Percentiles rank a stretch among this genome's conserved stretches.
Evolutionary conservation across 2,329 filamentous ascomycete genomes (phyloP).

Genomic region (Dothideomycetes sp.): DNA sequence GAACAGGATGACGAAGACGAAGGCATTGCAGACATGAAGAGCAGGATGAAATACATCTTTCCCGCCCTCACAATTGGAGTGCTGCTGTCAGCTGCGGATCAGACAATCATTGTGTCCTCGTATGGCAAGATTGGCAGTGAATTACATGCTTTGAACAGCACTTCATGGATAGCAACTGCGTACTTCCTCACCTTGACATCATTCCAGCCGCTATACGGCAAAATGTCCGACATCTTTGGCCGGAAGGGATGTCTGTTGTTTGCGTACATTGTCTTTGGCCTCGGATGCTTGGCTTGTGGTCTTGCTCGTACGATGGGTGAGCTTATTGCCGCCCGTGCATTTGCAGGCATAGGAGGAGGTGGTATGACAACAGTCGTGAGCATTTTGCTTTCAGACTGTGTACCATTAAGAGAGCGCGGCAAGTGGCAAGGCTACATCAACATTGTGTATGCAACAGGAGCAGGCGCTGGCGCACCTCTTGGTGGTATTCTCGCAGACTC

Average conservation of each 20-base stretch:
- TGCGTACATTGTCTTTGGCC: slow-evolving; percentile 52
- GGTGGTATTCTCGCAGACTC: slow-evolving; percentile 61
- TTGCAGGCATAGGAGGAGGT: slow-evolving; percentile 56
- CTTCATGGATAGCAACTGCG: slow-evolving; percentile 62
- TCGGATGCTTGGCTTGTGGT: slow-evolving; percentile 54
- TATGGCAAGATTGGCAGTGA: slow-evolving; percentile 70
- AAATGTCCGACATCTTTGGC: slow-evolving; percentile 60
- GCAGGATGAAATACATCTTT: slow-evolving; percentile 38
- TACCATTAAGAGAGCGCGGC: slow-evolving; percentile 58
- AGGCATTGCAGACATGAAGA: slow-evolving; percentile 37
- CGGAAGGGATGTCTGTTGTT: slow-evolving; percentile 56
- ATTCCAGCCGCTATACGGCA: slow-evolving; percentile 65
- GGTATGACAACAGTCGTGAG: slow-evolving; percentile 61
- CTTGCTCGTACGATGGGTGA: slow-evolving; percentile 53
- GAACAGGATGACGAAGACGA: slow-evolving; percentile 23
- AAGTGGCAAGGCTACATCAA: slow-evolving; percentile 68
- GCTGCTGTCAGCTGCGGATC: slow-evolving; percentile 62
- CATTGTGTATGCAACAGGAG: slow-evolving; percentile 58
- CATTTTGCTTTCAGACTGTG: slow-evolving; percentile 60
- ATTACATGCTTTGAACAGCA: slow-evolving; percentile 60
- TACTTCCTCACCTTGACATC: slow-evolving; percentile 66
- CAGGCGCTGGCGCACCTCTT: slow-evolving; percentile 57
- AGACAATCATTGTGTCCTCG: slow-evolving; percentile 67
- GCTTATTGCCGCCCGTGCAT: slow-evolving; percentile 53
- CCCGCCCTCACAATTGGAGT: slow-evolving; percentile 54